Conservation (phyloP, 768 basidiomycete genomes). For the Pulveroboletus sp. region DNA sequence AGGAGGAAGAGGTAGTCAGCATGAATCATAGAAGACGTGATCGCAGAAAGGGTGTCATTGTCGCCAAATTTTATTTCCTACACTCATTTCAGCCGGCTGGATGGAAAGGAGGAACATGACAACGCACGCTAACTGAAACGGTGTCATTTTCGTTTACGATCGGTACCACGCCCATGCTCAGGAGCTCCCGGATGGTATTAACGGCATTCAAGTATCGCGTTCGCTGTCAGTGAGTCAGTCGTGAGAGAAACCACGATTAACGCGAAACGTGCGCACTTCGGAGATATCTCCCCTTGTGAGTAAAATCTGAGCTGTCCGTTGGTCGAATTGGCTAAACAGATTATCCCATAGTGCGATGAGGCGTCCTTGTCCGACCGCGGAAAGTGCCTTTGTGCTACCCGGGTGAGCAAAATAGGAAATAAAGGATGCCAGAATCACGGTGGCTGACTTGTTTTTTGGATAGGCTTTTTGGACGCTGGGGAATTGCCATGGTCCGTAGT, state of each 20-base stretch:
- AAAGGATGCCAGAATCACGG: neutral
- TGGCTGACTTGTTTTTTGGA: conserved; percentile 85
- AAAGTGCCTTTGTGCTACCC: conserved; percentile 67
- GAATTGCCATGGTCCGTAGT: conserved; percentile 83
- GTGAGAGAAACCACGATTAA: neutral
- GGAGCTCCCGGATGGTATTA: conserved; percentile 88
- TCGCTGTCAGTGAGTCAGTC: conserved; percentile 46
- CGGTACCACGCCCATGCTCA: conserved; percentile 92
- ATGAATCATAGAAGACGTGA: conserved; percentile 95
- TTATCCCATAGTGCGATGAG: conserved; percentile 97
- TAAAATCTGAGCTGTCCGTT: conserved; percentile 93
- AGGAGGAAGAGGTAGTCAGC: conserved; percentile 96
- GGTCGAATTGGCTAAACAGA: conserved; percentile 87
- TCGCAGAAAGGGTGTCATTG: conserved; percentile 96
- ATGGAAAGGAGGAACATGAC: neutral
- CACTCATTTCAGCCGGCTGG: neutral
- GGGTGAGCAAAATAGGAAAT: conserved; percentile 12
- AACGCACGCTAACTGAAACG: conserved; percentile 88
- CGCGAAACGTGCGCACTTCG: conserved; percentile 57
- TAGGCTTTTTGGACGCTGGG: conserved; percentile 74
- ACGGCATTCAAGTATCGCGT: conserved; percentile 96
- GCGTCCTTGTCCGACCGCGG: conserved; percentile 95
- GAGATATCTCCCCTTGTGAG: conserved; percentile 95
- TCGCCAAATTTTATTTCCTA: conserved; percentile 99
- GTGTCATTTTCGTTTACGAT: conserved; percentile 99